Percentiles rank a stretch among this genome's conserved stretches.
phyloP scores from a whole-genome alignment of 2,329 filamentous ascomycete genomes.

The Fusarium anthophilum region DNA sequence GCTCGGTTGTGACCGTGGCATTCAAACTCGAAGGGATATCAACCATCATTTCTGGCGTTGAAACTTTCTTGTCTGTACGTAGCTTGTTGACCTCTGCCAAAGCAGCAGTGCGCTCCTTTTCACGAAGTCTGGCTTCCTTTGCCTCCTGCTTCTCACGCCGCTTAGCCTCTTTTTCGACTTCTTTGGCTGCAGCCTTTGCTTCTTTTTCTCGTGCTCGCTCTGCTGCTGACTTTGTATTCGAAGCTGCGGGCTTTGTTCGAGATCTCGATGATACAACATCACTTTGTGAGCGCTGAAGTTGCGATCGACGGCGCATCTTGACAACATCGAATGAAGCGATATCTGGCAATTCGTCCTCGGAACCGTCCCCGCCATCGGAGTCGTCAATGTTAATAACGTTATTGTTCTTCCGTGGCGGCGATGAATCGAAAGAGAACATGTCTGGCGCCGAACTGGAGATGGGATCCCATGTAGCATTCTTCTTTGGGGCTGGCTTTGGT shows the following conservation, averaged over 20 bases:
- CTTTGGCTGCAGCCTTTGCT: constrained; percentile 59
- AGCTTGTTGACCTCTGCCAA: constrained; percentile 78
- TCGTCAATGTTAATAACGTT: constrained; percentile 51
- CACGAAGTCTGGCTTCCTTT: constrained; percentile 68
- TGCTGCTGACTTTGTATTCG: constrained; percentile 46
- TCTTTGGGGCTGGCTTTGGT: neutral
- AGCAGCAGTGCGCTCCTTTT: constrained; percentile 72
- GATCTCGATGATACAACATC: constrained; percentile 39
- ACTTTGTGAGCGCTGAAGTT: constrained; percentile 46
- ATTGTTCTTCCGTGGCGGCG: constrained; percentile 14
- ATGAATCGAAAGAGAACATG: constrained; percentile 30
- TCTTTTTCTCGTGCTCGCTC: constrained; percentile 53
- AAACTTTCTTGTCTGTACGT: constrained; percentile 76
- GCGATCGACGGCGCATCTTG: constrained; percentile 38
- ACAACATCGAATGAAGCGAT: constrained; percentile 53
- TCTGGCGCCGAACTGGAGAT: constrained; percentile 65
- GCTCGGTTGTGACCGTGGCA: constrained; percentile 55
- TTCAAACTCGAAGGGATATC: constrained; percentile 70
- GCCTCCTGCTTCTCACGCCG: constrained; percentile 65
- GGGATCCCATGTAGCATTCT: constrained; percentile 54
- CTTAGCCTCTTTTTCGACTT: constrained; percentile 65
- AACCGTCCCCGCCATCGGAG: constrained; percentile 43
- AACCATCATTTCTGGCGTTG: constrained; percentile 80
- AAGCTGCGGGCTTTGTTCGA: constrained; percentile 32
- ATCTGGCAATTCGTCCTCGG: constrained; percentile 61